Evolutionary conservation across 176 grass and related monocot species (phyloP), one percentile per base, ranked within the genome.

Genomic region (Zea mays): DNA sequence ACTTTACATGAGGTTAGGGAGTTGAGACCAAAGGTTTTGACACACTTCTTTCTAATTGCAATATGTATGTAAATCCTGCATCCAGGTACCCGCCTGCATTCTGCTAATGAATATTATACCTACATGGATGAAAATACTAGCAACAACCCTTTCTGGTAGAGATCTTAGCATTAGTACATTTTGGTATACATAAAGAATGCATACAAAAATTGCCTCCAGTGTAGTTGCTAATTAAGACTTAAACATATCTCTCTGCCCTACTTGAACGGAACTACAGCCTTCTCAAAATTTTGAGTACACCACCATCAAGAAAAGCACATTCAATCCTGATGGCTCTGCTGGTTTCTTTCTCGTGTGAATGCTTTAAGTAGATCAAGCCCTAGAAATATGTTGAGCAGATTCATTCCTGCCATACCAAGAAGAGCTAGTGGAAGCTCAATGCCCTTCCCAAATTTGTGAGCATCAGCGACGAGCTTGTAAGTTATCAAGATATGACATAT

Each of bases 391-490:
- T 99, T 99, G 62, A 99, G 79, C 73, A 95, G 12, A 86, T 99
- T 95, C 96, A 95, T 99, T 61, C 89, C 96, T 43, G 81, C 85
- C 96, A 99, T 99, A 27, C 92, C 92, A 68, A 89, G 83, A 43
- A 99, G 75, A 82, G 96, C 92, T n/a, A 99, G 65, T 1, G 96
- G 88, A 78, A 95, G 92, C 86, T 95, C 96, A 56, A 93, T 93
- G 70, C 88, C 96, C 72, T 65, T 82, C 16, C 36, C 85, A 85
- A 95, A 95, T 74, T 99, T 99, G 81, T 88, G 74, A 33, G 92
- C 85, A 83, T 99, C 92, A 13, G 82, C 46, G 33, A 99, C 83
- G 44, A 93, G 74, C 80, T 89, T 99, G 57, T 84, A 99, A 43
- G 86, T 90, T 41, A 99, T 95, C 55, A 99, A 79, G 54, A 95